Evolutionary conservation across 2,329 filamentous ascomycete genomes (phyloP).

Genomic region (Aspergillus clavatus): DNA sequence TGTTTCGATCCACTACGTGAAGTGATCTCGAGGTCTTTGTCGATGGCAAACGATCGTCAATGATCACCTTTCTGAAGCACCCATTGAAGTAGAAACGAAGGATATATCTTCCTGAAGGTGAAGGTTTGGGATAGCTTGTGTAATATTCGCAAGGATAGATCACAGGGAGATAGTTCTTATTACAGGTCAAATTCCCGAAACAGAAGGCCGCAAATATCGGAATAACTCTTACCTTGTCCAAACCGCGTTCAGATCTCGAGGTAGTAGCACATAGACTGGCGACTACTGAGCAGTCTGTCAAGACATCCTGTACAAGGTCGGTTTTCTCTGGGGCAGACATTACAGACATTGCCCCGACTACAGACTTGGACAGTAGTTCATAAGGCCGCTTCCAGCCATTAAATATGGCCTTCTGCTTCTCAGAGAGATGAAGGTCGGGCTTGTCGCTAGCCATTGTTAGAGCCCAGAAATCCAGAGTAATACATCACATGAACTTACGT

Average conservation of each 20-base stretch:
- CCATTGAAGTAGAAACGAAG: conserved; percentile 95
- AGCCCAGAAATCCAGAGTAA: conserved; percentile 11
- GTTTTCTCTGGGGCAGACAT: conserved; percentile 58
- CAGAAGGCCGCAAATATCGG: background rate
- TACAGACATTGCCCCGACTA: conserved; percentile 38
- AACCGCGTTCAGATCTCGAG: conserved; percentile 63
- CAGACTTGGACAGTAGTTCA: conserved; percentile 55
- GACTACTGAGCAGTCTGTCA: conserved; percentile 94
- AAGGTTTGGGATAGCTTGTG: conserved; percentile 56
- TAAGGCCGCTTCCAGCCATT: conserved; percentile 73
- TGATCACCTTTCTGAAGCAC: conserved; percentile 76
- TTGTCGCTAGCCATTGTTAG: conserved; percentile 54
- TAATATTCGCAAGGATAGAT: conserved; percentile 69
- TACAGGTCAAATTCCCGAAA: conserved; percentile 5
- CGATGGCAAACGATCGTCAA: conserved; percentile 87
- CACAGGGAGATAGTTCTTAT: conserved; percentile 63
- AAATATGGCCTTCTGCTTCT: conserved; percentile 70
- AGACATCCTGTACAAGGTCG: conserved; percentile 91
- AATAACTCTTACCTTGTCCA: conserved; percentile 56
- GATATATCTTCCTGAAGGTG: conserved; percentile 81
- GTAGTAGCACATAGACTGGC: conserved; percentile 85
- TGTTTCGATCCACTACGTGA: conserved; percentile 80
- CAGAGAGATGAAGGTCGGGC: conserved; percentile 66
- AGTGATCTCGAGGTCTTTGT: conserved; percentile 65
- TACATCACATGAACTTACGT: conserved; percentile 46